Percentiles rank a stretch among this genome's conserved stretches.
These are phyloP conservation scores for Picochlorum sp. DNA, from an alignment of 139 green algal genomes.

Conservation along the genomic window DNA sequence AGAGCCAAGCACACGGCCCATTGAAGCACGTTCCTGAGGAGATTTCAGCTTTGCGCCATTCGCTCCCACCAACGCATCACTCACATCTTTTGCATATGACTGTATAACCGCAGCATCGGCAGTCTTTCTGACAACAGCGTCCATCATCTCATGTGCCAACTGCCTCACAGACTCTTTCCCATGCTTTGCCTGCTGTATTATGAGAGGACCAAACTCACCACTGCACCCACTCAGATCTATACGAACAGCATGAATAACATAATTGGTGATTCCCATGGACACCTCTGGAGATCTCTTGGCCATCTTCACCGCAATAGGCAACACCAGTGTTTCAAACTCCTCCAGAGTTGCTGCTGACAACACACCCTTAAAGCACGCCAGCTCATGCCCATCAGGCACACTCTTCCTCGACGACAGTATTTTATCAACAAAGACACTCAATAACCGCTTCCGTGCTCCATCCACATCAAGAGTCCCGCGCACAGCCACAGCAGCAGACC, in stretches of 20 bases:
- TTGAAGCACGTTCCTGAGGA: conserved; percentile 40
- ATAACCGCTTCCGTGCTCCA: not conserved
- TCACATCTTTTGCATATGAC: conserved; percentile 17
- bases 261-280: conserved; percentile 32
- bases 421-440: conserved; percentile 26
- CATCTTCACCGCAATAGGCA: conserved; percentile 48
- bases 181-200: conserved; percentile 55
- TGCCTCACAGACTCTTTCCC: conserved; percentile 43
- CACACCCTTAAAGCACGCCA: conserved; percentile 40
- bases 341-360: conserved; percentile 26
- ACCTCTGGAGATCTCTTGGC: conserved; percentile 64
- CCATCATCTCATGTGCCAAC: conserved; percentile 31
- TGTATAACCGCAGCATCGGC: conserved; percentile 24
- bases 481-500: not conserved
- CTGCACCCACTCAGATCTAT: conserved; percentile 33
- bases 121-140: conserved; percentile 29
- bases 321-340: conserved; percentile 40
- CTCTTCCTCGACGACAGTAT: conserved; percentile 31
- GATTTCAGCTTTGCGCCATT: conserved; percentile 57
- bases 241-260: conserved; percentile 24
- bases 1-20: conserved; percentile 33
- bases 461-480: not conserved
- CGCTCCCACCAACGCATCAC: conserved; percentile 30
- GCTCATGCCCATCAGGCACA: not conserved
- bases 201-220: conserved; percentile 42